Base-by-base conservation (phyloP, 2,329 filamentous ascomycete species). In the Penicillium sp. region DNA sequence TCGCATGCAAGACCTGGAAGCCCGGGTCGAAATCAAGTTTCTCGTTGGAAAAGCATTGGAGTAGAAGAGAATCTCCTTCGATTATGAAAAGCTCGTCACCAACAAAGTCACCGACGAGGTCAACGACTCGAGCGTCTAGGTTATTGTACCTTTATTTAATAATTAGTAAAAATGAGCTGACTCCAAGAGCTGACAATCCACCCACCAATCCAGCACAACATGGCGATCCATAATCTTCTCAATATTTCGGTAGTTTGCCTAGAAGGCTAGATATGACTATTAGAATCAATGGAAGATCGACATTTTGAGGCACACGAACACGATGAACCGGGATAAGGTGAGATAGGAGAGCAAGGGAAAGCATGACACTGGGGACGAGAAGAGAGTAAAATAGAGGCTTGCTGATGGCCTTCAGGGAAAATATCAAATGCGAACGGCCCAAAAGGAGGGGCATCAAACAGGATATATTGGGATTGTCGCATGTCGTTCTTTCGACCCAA, bases 61-160 rank as follows among this genome's bases (percentile, higher is more conserved):
- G 75, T 11, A 92, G 75, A n/a, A 92, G 71, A 0, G 87, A 87
- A 65, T 92, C 88, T 31, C 88, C 88, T 61, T 92, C 87, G 31
- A 92, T 81, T 22, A 88, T 76, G 68, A 91, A 92, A 11, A 87
- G 78, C 67, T 90, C 88, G 57, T 84, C 84, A 22, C 89, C 88
- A 4, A 87, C 87, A 72, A 89, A 92, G 67, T 92, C 89, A 39
- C 89, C 87, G 4, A 91, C 83, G 2, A 92, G 80, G 62, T 90
- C 86, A 29, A 89, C 79, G 48, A 73, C 73, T 52, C 79, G 72
- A 7, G 79, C 76, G 13, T 71, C 62, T 4, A 79, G 69, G 13
- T 16, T 37, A 43, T 50, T 34, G 22, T 50, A 54, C 52, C 52
- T 54, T 34, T 37, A 10, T 45, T 45, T 22, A 5, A 39, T 7